These are phyloP conservation scores for Candida dajiaensis DNA, from an alignment of 805 yeast genomes.

Conservation along the genomic window DNA sequence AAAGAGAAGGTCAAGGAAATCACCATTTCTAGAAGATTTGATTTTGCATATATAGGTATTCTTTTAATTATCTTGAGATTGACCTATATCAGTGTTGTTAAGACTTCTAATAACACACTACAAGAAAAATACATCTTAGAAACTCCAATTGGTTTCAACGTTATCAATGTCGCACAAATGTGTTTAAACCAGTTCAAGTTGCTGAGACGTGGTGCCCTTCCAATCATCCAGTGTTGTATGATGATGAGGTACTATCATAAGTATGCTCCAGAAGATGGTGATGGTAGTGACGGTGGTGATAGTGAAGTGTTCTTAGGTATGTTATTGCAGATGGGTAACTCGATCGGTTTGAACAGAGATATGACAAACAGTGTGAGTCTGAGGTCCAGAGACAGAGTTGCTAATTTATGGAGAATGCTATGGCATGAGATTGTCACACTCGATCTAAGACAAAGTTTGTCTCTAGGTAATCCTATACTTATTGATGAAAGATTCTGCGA, in stretches of 20 bases:
- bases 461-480: slow-evolving; percentile 42
- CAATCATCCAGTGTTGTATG: slow-evolving; percentile 49
- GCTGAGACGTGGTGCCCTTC: slow-evolving; percentile 40
- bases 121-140: slow-evolving; percentile 32
- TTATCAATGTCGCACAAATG: slow-evolving; percentile 43
- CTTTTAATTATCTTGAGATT: slow-evolving; percentile 19
- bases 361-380: slow-evolving; percentile 32
- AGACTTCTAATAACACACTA: slow-evolving; percentile 13
- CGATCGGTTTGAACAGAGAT: slow-evolving; percentile 55
- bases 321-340: slow-evolving; percentile 48
- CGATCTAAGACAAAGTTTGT: slow-evolving; percentile 41
- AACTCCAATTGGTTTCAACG: slow-evolving; percentile 41
- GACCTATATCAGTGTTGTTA: slow-evolving; percentile 16
- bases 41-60: slow-evolving; percentile 21
- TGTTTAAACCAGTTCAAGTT: slow-evolving; percentile 52
- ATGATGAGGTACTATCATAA: slow-evolving; percentile 46
- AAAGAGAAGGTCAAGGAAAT: slow-evolving; percentile 6
- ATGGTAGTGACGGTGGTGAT: slow-evolving; percentile 53
- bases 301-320: slow-evolving; percentile 47
- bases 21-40: slow-evolving; percentile 17
- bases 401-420: slow-evolving; percentile 49
- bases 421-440: slow-evolving; percentile 47
- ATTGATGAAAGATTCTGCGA: slow-evolving; percentile 39
- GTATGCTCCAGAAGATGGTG: slow-evolving; percentile 55
- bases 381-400: slow-evolving; percentile 21